Evolutionary conservation across 805 yeast genomes (phyloP).

Genomic region (Candida ascalaphidarum): DNA sequence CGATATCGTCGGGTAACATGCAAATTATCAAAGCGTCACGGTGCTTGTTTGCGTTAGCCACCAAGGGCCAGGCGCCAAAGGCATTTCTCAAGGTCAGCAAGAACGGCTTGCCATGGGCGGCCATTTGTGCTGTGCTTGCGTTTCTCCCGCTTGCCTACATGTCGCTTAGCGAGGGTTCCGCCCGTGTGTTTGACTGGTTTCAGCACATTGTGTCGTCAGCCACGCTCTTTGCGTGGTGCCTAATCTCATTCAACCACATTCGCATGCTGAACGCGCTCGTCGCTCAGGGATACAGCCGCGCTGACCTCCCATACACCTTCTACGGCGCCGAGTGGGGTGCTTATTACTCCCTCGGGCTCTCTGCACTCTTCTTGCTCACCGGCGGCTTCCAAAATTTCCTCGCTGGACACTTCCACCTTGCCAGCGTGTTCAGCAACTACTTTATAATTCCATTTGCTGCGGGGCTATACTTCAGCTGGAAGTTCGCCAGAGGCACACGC

Average conservation of each 20-base stretch:
- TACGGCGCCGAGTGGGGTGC: conserved; percentile 17
- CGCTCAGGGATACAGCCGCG: conserved; percentile 28
- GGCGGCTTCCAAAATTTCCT: conserved; percentile 28
- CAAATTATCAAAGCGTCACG: conserved; percentile 20
- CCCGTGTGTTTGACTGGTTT: conserved; percentile 27
- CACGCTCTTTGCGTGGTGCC: conserved; percentile 20
- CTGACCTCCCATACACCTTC: conserved; percentile 20
- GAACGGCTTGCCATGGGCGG: conserved; percentile 18
- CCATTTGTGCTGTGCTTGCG: no score
- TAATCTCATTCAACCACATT: conserved; percentile 22
- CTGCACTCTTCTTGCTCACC: conserved; percentile 19
- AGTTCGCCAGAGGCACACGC: conserved; percentile 19
- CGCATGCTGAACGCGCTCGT: conserved; percentile 24
- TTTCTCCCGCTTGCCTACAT: conserved; percentile 31
- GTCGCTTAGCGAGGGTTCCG: conserved; percentile 14
- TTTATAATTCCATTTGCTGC: conserved; percentile 16
- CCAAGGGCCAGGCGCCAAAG: conserved; percentile 29
- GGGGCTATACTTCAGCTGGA: conserved; percentile 21
- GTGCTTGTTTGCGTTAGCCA: conserved; percentile 26
- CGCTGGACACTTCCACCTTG: conserved; percentile 16
- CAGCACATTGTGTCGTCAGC: conserved; percentile 22
- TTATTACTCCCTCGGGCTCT: conserved; percentile 20
- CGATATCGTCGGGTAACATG: conserved; percentile 29
- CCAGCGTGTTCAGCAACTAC: conserved; percentile 14
- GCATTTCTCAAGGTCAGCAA: conserved; percentile 21